These are phyloP conservation scores for Diospyros lotus DNA, from an alignment of 148 eudicot genomes.

Conservation along the genomic window DNA sequence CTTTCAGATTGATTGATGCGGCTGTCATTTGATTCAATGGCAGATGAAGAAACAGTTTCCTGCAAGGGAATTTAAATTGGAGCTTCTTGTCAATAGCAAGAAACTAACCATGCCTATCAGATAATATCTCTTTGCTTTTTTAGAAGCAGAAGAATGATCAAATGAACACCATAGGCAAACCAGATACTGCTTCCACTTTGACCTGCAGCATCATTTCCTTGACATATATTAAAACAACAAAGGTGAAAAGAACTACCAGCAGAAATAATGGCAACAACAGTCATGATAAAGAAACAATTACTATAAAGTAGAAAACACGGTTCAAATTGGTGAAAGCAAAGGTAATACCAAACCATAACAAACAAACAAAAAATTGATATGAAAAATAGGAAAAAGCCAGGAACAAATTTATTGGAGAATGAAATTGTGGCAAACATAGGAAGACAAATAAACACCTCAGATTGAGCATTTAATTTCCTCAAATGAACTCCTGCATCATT, in stretches of 20 bases:
- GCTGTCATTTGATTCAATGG: slow-evolving; percentile 23
- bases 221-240: too few relatives aligned
- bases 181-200: slow-evolving; percentile 7
- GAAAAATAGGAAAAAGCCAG: neutral
- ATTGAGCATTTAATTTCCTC: slow-evolving; percentile 20
- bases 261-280: too few relatives aligned
- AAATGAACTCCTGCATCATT: slow-evolving; percentile 24
- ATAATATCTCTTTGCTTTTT: neutral
- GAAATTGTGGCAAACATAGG: neutral
- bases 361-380: neutral
- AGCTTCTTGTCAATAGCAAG: slow-evolving; percentile 8
- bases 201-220: slow-evolving; percentile 8
- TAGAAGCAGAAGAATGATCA: slow-evolving; percentile 14
- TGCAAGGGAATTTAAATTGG: slow-evolving; percentile 22
- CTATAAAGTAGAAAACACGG: too few relatives aligned
- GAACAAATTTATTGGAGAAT: neutral
- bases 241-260: too few relatives aligned
- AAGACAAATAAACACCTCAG: slow-evolving; percentile 38
- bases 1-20: slow-evolving; percentile 29
- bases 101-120: slow-evolving; percentile 2
- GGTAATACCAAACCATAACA: neutral
- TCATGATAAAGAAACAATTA: too few relatives aligned
- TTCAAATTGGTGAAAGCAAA: too few relatives aligned
- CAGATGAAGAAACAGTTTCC: slow-evolving; percentile 30
- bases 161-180: slow-evolving; percentile 8